Percentiles rank a stretch among this genome's conserved stretches.
phyloP scores from a whole-genome alignment of 1,139 yeast genomes.

The Suhomyces bribrorum region DNA sequence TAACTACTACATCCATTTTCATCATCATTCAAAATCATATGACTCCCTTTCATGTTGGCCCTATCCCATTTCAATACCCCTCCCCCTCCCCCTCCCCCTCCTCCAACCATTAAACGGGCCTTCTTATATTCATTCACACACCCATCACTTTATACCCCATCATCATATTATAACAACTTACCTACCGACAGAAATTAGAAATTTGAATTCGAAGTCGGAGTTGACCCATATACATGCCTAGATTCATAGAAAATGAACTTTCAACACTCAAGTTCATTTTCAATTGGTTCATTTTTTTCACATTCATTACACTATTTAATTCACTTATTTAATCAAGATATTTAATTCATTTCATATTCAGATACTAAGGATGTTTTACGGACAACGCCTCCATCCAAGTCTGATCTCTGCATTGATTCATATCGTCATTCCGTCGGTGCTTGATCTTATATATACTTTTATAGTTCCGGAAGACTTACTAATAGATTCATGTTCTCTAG shows the following conservation, averaged over 20 bases:
- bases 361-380: slow-evolving; percentile 1
- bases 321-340: slow-evolving; percentile 1
- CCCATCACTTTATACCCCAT: no score
- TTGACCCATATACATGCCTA: no score
- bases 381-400: background rate
- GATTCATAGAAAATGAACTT: no score
- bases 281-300: no score
- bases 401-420: background rate
- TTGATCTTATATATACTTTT: background rate
- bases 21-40: no score
- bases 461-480: background rate
- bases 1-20: no score
- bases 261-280: no score
- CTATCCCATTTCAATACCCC: background rate
- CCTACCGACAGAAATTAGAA: no score
- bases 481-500: background rate
- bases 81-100: background rate
- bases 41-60: background rate
- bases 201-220: no score
- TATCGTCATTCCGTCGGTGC: background rate
- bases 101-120: no score
- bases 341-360: background rate
- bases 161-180: no score
- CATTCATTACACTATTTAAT: background rate
- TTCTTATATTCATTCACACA: no score